Evolutionary conservation across 352 stramenopile species (phyloP), one percentile per base, ranked within the genome.

Genomic region (Pythium vanterpoolii): DNA sequence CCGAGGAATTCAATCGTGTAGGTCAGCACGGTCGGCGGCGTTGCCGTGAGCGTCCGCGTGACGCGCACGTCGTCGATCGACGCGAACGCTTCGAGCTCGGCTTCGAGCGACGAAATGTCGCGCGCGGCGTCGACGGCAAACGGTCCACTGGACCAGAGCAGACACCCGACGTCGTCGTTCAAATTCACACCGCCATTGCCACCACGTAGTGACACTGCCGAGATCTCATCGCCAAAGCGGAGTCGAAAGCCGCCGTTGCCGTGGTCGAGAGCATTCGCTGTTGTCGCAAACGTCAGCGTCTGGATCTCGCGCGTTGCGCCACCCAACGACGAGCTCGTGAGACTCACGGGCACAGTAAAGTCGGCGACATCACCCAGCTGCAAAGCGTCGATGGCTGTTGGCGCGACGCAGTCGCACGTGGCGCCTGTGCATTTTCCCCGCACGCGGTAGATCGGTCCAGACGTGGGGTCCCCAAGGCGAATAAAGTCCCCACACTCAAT

Each of bases 1-100:
- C 95, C 96, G 9, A 89, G 77, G 61, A 99, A 99, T 44, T 96
- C 97, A 42, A 98, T 75, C 16, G 68, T 86, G 72, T 98, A 99
- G 31, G 85, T 82, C 18, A 98, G 81, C 1, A 77, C 68, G 5
- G 76, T 82, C 10, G 74, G 64, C 24, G 31, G 62, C 27, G 68
- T 71, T n/a, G n/a, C n/a, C 11, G 74, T 81, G 1, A 91, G 64
- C 34, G 68, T 70, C 11, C 79, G 65, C 8, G 69, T 73, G 24
- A 93, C 73, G 19, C 89, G 72, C 5, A 96, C 80, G 56, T 95
- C 74, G 61, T 92, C 84, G 36, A 95, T 89, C 1, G 30, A 69
- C 2, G 69, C 62, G 13, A 95, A 65, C 21, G 79, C 72, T 49
- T 90, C 72, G 8, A 95, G 69, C 52, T 95, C 86, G 13, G 66